These are phyloP conservation scores for Pseudonectria buxi DNA, from an alignment of 2,329 filamentous ascomycete genomes.

Conservation along the genomic window DNA sequence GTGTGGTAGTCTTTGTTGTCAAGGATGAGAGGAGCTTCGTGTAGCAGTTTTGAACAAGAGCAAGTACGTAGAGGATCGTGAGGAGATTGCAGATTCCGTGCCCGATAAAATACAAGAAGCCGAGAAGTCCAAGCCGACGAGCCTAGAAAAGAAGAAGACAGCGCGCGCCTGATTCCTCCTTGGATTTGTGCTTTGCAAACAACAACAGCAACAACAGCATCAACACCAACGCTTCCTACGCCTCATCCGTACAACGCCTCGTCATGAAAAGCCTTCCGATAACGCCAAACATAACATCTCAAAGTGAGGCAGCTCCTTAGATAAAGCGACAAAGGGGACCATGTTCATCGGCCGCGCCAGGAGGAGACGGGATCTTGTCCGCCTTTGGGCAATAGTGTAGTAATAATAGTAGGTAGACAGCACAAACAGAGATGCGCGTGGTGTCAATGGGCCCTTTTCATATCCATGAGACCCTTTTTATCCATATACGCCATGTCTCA, in stretches of 20 bases:
- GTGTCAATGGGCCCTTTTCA: too few species aligned
- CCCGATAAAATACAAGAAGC: conserved; percentile 7
- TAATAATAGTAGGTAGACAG: too few species aligned
- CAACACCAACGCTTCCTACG: not conserved
- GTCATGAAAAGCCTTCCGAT: conserved; percentile 1
- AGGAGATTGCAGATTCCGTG: not conserved
- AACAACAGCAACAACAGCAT: not conserved
- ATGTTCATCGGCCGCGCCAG: not conserved
- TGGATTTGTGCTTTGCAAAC: not conserved
- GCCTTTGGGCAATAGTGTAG: too few species aligned
- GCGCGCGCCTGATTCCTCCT: not conserved
- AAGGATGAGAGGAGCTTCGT: too few species aligned
- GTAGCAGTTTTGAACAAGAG: too few species aligned
- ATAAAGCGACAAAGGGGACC: not conserved
- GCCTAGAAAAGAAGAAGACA: not conserved
- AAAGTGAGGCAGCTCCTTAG: not conserved
- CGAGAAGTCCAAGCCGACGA: conserved; percentile 3
- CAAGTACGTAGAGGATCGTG: too few species aligned
- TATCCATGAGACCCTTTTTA: too few species aligned
- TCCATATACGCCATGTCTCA: too few species aligned
- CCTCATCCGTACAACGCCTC: conserved; percentile 4
- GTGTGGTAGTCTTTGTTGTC: too few species aligned
- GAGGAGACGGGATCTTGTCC: too few species aligned
- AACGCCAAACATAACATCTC: conserved; percentile 4
- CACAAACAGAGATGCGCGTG: too few species aligned